Evolutionary conservation across 2,329 filamentous ascomycete genomes (phyloP).

Genomic region (Verticillium alfalfae): DNA sequence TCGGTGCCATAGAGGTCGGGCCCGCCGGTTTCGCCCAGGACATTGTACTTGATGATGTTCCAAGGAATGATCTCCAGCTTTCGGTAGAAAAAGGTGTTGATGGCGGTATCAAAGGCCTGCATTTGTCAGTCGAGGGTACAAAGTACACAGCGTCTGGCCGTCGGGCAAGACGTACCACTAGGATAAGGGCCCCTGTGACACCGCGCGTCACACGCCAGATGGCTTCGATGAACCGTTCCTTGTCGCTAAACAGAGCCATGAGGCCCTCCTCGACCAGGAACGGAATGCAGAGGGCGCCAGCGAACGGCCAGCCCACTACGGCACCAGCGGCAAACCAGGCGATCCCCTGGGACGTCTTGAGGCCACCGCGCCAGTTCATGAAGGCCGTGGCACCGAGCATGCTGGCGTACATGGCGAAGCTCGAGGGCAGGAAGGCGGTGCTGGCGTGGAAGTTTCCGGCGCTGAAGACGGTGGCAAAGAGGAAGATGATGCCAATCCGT

Average conservation of each 20-base stretch:
- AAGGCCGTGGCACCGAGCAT: constrained; percentile 85
- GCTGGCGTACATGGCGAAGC: constrained; percentile 91
- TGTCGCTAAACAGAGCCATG: constrained; percentile 46
- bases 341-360: constrained; percentile 77
- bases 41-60: constrained; percentile 95
- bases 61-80: constrained; percentile 72
- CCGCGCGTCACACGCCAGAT: constrained; percentile 63
- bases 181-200: constrained; percentile 54
- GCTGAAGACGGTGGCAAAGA: constrained; percentile 70
- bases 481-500: constrained; percentile 78
- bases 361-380: constrained; percentile 78
- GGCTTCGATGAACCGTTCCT: constrained; percentile 54
- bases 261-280: constrained; percentile 75
- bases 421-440: constrained; percentile 81
- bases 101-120: constrained; percentile 60
- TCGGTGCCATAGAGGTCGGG: constrained; percentile 94
- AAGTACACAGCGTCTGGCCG: not conserved
- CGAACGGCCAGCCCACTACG: constrained; percentile 91
- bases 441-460: constrained; percentile 94
- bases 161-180: constrained; percentile 54
- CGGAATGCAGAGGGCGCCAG: constrained; percentile 72
- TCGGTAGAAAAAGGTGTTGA: constrained; percentile 84
- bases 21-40: constrained; percentile 76
- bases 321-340: constrained; percentile 86
- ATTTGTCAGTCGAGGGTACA: not conserved